Conservation (phyloP, 352 stramenopile species). For the Halophytophthora batemanensis region DNA sequence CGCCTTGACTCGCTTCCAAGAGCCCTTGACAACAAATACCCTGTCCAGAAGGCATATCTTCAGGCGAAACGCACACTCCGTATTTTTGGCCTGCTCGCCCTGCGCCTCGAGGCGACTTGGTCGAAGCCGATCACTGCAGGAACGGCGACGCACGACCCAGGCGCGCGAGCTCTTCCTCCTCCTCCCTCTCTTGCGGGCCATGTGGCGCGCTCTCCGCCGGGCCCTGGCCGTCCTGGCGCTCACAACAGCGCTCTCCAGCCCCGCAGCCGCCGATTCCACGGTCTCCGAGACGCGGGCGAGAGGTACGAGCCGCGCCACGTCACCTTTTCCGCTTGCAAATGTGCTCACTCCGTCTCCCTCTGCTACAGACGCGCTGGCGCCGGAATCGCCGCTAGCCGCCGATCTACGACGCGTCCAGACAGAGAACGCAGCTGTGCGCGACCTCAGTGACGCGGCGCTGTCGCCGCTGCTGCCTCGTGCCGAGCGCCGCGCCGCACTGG, state of each 20-base stretch:
- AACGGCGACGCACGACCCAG: no score
- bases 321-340: neutral
- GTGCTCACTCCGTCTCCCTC: constrained; percentile 4
- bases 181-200: constrained; percentile 9
- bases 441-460: constrained; percentile 46
- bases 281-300: constrained; percentile 21
- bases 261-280: constrained; percentile 10
- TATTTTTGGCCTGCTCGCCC: no score
- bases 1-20: no score
- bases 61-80: no score
- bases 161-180: no score
- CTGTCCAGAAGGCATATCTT: no score
- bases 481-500: constrained; percentile 52
- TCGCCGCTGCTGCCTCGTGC: constrained; percentile 20
- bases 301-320: constrained; percentile 6
- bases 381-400: constrained; percentile 22
- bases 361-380: constrained; percentile 19
- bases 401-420: constrained; percentile 19
- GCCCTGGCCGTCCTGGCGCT: constrained; percentile 12
- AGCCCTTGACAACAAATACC: no score
- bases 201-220: constrained; percentile 16
- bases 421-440: constrained; percentile 27
- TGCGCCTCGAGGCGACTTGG: no score
- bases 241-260: constrained; percentile 3
- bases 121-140: no score